Evolutionary conservation across 2,329 filamentous ascomycete species (phyloP), one percentile per base, ranked within the genome.

Genomic region (Fusarium paranaense): DNA sequence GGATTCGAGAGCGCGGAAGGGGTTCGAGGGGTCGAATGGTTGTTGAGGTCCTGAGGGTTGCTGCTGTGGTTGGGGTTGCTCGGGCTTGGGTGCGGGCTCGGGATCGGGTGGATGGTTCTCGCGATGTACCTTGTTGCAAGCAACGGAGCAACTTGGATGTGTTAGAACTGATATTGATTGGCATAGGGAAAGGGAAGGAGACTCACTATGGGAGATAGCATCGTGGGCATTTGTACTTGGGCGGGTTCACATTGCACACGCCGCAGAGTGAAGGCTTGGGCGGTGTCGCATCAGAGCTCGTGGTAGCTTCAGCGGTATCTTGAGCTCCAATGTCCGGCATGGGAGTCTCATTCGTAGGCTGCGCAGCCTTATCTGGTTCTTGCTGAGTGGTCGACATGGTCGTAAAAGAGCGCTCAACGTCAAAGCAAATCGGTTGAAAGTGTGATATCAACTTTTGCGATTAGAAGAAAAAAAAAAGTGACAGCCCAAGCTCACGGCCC

Each of bases 201-300:
- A 82, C 89, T 78, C 83, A 92, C 90, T 90, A 92, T 70, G 87
- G 87, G 25, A 88, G 76, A 57, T 85, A 81, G 78, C 90, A 92
- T 32, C 85, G 85, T n/a, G 88, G 84, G 71, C 90, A 92, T 76
- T 91, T 92, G 81, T 92, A 92, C 79, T 90, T 92, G 33, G 85
- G 85, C 22, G 86, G 82, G 6, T 85, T 85, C 37, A 80, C 77
- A 32, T 86, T 79, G 79, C 90, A 92, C 35, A 91, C 83, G 6
- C 86, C 85, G 74, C 90, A 92, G 3, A 80, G 71, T 20, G 76
- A 74, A 47, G 74, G 58, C 13, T 72, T 69, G 27, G 68, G 61
- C 37, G 58, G 45, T 27, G 65, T 61, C 40, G 56, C 25, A 45
- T 65, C 54, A 35, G 45, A 59, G 33, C 57, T 61, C 27, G 61